phyloP scores from a whole-genome alignment of 2,329 filamentous ascomycete species.

The Paradendryphiella salina region DNA sequence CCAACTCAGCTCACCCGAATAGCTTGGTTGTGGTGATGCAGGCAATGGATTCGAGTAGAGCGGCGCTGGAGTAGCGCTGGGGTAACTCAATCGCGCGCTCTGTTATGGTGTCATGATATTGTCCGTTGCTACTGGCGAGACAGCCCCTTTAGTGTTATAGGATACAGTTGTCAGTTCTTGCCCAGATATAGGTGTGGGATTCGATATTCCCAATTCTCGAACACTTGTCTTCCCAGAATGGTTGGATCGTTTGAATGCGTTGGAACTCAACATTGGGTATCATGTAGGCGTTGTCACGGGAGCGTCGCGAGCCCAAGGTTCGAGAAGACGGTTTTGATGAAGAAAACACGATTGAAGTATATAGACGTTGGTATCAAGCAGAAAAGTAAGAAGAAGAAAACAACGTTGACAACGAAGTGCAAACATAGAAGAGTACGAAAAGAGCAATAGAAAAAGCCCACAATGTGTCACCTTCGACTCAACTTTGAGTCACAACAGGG shows the following conservation, averaged over 20 bases:
- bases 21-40: no score
- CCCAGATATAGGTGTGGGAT: no score
- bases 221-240: no score
- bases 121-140: no score
- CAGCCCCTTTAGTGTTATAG: no score
- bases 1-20: no score
- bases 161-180: no score
- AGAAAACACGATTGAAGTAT: neutral
- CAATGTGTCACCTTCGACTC: conserved; percentile 1
- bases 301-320: neutral
- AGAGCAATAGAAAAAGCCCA: neutral
- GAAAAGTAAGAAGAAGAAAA: neutral
- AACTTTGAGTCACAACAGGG: conserved; percentile 4
- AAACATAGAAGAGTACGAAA: neutral
- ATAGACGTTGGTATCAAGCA: neutral
- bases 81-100: no score
- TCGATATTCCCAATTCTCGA: neutral
- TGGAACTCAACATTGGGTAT: neutral
- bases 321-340: neutral
- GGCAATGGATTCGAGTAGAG: no score
- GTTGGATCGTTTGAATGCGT: neutral
- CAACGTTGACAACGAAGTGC: neutral
- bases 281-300: neutral
- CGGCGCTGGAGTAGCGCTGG: no score
- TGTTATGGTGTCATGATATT: no score